Conservation (phyloP, 2,329 filamentous ascomycete species). For the Apiospora koreana region DNA sequence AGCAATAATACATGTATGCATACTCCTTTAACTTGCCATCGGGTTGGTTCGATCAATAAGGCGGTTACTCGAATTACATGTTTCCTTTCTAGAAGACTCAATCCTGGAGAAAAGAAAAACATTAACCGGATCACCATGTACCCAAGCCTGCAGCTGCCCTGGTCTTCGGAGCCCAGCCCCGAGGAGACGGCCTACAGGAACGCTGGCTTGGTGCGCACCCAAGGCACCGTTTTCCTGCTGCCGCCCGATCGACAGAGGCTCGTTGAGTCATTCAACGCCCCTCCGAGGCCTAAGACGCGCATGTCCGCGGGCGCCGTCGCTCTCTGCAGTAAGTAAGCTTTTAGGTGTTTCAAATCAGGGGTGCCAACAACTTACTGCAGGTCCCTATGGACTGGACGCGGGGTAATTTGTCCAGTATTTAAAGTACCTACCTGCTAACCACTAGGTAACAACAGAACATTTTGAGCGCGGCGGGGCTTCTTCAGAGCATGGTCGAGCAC, state of each 20-base stretch:
- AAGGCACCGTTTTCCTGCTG: conserved; percentile 9
- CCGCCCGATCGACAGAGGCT: conserved; percentile 1
- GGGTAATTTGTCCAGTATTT: neutral
- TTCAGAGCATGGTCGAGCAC: neutral
- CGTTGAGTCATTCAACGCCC: conserved; percentile 3
- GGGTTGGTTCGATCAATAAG: too few relatives aligned
- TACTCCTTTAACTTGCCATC: neutral
- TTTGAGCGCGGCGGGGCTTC: conserved; percentile 7
- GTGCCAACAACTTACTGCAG: neutral
- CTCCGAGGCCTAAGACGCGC: conserved; percentile 8
- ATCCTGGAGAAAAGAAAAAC: neutral
- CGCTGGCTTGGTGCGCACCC: neutral
- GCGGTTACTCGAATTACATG: neutral
- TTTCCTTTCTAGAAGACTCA: neutral
- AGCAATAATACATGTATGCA: neutral
- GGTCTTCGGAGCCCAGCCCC: neutral
- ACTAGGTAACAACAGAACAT: neutral
- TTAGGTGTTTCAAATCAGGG: neutral
- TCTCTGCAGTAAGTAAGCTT: neutral
- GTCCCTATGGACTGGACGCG: neutral
- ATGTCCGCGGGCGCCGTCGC: conserved; percentile 4
- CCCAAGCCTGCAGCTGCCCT: neutral
- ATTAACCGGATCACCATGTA: neutral
- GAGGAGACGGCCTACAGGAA: neutral
- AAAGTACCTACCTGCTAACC: neutral